These are phyloP conservation scores for Colletotrichum somersetense DNA, from an alignment of 2,329 filamentous ascomycete genomes.

Conservation along the genomic window DNA sequence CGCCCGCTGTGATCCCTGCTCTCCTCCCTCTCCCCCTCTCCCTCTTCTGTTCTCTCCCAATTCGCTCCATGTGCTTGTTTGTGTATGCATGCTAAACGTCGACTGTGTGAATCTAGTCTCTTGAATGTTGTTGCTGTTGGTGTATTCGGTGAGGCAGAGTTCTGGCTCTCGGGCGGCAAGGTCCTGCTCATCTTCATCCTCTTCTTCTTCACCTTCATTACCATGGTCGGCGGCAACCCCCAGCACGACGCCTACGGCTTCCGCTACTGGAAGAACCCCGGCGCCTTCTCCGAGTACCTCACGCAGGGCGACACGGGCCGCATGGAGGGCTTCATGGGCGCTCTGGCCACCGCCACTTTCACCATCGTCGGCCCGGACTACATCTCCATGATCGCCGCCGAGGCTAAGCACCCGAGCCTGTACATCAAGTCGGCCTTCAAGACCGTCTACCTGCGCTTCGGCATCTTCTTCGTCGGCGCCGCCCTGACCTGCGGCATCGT, in stretches of 20 bases:
- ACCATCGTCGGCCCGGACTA: slow-evolving; percentile 74
- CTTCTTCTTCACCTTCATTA: slow-evolving; percentile 70
- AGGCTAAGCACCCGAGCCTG: slow-evolving; percentile 72
- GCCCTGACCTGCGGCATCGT: slow-evolving; percentile 76
- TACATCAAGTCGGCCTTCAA: slow-evolving; percentile 68
- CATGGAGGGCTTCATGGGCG: slow-evolving; percentile 78
- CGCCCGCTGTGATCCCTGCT: slow-evolving; percentile 18
- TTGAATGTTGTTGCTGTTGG: slow-evolving; percentile 43
- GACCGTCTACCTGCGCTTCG: slow-evolving; percentile 77
- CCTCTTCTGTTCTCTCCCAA: background rate
- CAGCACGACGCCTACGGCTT: slow-evolving; percentile 46
- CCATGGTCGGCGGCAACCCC: slow-evolving; percentile 48
- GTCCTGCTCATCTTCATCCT: slow-evolving; percentile 70
- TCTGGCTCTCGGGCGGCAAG: slow-evolving; percentile 68
- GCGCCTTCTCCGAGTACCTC: slow-evolving; percentile 39
- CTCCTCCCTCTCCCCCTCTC: background rate
- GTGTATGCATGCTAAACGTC: slow-evolving; percentile 40
- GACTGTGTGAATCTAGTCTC: slow-evolving; percentile 37
- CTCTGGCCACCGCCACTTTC: slow-evolving; percentile 75
- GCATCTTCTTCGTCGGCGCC: slow-evolving; percentile 64
- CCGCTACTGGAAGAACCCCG: slow-evolving; percentile 40
- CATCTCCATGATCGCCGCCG: slow-evolving; percentile 75
- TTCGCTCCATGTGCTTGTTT: background rate
- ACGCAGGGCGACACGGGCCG: slow-evolving; percentile 69
- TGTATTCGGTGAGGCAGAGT: slow-evolving; percentile 68